Evolutionary conservation across 306 rosid species (phyloP).

Genomic region (Malus sylvestris): DNA sequence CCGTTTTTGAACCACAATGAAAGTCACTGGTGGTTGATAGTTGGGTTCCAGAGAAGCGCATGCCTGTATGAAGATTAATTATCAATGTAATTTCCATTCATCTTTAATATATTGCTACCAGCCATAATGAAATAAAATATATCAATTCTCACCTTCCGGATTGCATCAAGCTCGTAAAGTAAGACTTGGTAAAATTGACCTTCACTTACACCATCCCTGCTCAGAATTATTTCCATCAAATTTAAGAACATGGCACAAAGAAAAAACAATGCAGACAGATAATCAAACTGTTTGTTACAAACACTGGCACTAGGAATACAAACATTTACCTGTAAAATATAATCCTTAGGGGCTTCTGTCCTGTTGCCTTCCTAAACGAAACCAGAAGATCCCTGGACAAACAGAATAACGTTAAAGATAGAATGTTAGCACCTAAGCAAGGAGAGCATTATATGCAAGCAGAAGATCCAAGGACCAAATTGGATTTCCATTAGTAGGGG

Average conservation of each 20-base stretch:
- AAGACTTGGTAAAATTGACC: slow-evolving; percentile 92
- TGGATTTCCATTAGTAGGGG: not conserved
- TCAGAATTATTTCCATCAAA: slow-evolving; percentile 10
- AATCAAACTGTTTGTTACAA: not conserved
- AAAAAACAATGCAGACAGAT: not conserved
- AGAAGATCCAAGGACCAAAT: not conserved
- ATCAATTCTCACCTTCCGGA: slow-evolving; percentile 58
- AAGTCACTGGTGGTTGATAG: slow-evolving; percentile 93
- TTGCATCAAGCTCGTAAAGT: slow-evolving; percentile 83
- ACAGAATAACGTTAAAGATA: not conserved
- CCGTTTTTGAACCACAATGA: slow-evolving; percentile 87
- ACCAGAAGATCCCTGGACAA: slow-evolving; percentile 74
- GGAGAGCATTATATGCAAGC: not conserved
- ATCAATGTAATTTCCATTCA: not conserved
- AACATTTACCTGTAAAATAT: slow-evolving; percentile 75
- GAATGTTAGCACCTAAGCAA: not conserved
- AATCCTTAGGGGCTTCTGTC: slow-evolving; percentile 84
- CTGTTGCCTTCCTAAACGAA: slow-evolving; percentile 89
- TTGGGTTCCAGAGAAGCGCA: slow-evolving; percentile 91
- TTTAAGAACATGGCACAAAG: not conserved
- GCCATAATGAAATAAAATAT: not conserved
- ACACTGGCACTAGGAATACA: not conserved
- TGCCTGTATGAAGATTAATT: slow-evolving; percentile 38
- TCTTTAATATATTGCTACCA: not conserved
- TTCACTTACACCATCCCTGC: slow-evolving; percentile 94